phyloP scores from a whole-genome alignment of 192 early-diverging fungal genomes.

The Entomortierella chlamydospora region DNA sequence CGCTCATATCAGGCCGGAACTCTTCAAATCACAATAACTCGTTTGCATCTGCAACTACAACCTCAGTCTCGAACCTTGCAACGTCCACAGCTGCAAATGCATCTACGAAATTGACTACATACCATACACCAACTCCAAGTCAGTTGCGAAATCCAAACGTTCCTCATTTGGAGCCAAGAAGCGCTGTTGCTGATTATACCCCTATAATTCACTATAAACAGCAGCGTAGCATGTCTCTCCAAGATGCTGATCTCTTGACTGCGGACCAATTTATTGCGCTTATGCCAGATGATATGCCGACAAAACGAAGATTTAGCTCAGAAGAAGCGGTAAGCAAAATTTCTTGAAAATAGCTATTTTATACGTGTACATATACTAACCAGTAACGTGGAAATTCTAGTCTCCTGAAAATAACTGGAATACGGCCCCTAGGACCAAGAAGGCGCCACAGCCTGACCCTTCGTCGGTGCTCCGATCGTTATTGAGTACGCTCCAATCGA shows the following conservation, averaged over 20 bases:
- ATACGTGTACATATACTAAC: too few species aligned
- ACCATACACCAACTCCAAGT: not conserved
- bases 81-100: not conserved
- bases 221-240: slow-evolving; percentile 51
- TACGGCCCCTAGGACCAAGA: not conserved
- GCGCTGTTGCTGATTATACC: slow-evolving; percentile 30
- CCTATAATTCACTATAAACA: slow-evolving; percentile 28
- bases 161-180: slow-evolving; percentile 35
- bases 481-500: slow-evolving; percentile 10
- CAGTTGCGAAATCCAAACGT: not conserved
- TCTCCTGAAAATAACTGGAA: slow-evolving; percentile 7
- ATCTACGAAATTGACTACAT: not conserved
- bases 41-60: not conserved
- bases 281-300: slow-evolving; percentile 33
- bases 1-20: not conserved
- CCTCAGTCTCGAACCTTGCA: slow-evolving; percentile 4
- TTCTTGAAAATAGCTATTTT: not conserved
- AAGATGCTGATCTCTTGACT: slow-evolving; percentile 49
- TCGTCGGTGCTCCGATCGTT: slow-evolving; percentile 4
- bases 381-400: not conserved
- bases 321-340: slow-evolving; percentile 33
- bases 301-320: slow-evolving; percentile 44
- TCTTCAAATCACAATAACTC: slow-evolving; percentile 6
- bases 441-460: slow-evolving; percentile 16
- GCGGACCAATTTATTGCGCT: slow-evolving; percentile 49